These are phyloP conservation scores for Saccharomyces jurei DNA, from an alignment of 805 yeast species.

Conservation along the genomic window DNA sequence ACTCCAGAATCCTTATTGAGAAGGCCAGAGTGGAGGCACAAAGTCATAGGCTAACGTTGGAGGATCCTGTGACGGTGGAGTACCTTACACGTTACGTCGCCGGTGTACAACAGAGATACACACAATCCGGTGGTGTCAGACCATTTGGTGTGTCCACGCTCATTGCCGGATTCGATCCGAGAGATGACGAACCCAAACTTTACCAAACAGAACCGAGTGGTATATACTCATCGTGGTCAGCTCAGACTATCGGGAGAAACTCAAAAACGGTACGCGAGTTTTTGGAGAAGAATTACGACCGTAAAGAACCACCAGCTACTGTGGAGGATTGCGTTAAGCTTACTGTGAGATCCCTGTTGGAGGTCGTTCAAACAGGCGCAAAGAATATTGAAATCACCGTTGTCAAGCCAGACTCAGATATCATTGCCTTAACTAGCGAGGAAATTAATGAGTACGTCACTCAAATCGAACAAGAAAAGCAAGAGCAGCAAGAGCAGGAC, in stretches of 20 bases:
- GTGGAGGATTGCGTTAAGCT: conserved; percentile 70
- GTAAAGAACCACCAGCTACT: conserved; percentile 42
- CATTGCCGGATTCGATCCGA: conserved; percentile 88
- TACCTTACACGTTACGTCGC: conserved; percentile 91
- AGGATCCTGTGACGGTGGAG: conserved; percentile 87
- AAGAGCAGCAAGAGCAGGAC: conserved; percentile 69
- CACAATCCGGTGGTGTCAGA: conserved; percentile 97
- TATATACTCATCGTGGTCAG: conserved; percentile 95
- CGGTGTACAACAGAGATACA: conserved; percentile 94
- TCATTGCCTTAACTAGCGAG: conserved; percentile 56
- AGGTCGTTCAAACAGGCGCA: conserved; percentile 97
- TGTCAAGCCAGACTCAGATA: conserved; percentile 59
- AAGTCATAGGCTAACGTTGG: conserved; percentile 85
- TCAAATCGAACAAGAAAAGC: conserved; percentile 82
- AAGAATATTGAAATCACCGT: conserved; percentile 90
- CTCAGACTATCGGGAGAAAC: conserved; percentile 92
- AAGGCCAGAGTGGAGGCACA: conserved; percentile 96
- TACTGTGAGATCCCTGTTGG: conserved; percentile 79
- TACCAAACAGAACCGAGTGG: conserved; percentile 98
- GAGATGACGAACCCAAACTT: conserved; percentile 66
- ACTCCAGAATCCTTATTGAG: conserved; percentile 88
- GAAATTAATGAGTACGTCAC: conserved; percentile 69
- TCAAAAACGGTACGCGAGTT: conserved; percentile 93
- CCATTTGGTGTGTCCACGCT: conserved; percentile 95
- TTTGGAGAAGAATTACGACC: conserved; percentile 76